Evolutionary conservation across 805 yeast species (phyloP), one percentile per base, ranked within the genome.

Genomic region (Yamadazyma philogaea): DNA sequence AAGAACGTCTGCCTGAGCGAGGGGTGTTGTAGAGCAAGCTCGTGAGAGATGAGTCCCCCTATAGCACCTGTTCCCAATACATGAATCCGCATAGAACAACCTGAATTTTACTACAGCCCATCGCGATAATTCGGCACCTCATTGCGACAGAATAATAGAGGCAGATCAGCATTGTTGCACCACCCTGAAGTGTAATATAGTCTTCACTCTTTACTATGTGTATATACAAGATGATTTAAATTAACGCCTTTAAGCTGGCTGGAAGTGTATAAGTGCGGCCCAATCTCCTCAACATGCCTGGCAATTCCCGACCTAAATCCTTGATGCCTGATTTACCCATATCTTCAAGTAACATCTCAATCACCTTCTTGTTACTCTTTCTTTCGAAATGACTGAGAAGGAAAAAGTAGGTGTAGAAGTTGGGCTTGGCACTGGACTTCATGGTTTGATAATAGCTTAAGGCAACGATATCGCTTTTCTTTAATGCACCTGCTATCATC

Each of bases 381-480:
- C 56, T 56, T 28, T 55, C 38, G 37, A 68, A 75, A 50, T 69
- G 69, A 34, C 55, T 59, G 40, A 78, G 52, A 50, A 78, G 53
- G 58, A 60, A 77, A 57, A 64, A 77, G 56, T 55, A 78, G 5
- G 82, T 75, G 63, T 53, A 78, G 44, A 61, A 55, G 53, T 78
- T 78, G n/a, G 82, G 79, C 33, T 53, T 55, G 24, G 52, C 50
- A 11, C 42, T 43, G 1, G 47, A 43, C 22, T 49, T 45, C 34
- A 51, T 36, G 43, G 58, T 56, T 21, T 58, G 47, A 50, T 68
- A 69, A 49, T 72, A 76, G 24, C 64, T 42, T 38, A 66, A 54
- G 1, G 81, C 79, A 33, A 68, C 59, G 2, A 52, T 51, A 38
- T 70, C 72, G 46, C 65, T 48, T 39, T 56, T 60, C 24, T 37